Evolutionary conservation across 257 asterid genomes (phyloP).

Genomic region (Plantago elongata): DNA sequence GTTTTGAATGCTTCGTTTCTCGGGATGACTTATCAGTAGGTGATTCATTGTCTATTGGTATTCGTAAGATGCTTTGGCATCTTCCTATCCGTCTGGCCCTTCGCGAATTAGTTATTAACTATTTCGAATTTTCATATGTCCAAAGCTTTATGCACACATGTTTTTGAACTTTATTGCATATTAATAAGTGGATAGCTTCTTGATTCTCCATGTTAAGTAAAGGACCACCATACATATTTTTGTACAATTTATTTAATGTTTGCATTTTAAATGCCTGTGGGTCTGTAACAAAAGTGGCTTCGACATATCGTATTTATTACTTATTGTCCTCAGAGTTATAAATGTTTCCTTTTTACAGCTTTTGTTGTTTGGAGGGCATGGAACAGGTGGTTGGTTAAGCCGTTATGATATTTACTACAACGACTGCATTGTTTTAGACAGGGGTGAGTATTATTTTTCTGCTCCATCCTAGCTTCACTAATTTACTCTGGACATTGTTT

Average conservation of each 20-base stretch:
- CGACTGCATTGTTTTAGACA: conserved; percentile 85
- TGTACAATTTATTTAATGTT: conserved; percentile 8
- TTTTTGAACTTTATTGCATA: too few relatives aligned
- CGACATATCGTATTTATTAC: conserved; percentile 3
- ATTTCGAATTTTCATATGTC: neutral
- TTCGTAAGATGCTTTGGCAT: too few relatives aligned
- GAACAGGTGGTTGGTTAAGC: conserved; percentile 99
- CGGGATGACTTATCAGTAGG: neutral
- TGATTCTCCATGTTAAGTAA: neutral
- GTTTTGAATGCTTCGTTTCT: neutral
- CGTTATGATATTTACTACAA: conserved; percentile 90
- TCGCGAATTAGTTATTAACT: neutral
- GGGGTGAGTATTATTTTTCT: conserved; percentile 52
- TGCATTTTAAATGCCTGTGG: neutral
- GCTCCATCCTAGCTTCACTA: neutral
- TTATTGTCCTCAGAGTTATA: conserved; percentile 10
- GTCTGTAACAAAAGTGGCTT: conserved; percentile 4
- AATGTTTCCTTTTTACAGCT: conserved; percentile 50
- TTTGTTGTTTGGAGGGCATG: conserved; percentile 96
- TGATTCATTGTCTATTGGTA: neutral
- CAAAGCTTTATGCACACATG: neutral
- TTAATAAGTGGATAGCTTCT: neutral
- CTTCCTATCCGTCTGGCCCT: neutral
- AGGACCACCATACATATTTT: conserved; percentile 10
- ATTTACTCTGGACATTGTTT: conserved; percentile 14